Conservation (phyloP, 495 filamentous ascomycete species). For the Aspergillus coremiiformis region DNA sequence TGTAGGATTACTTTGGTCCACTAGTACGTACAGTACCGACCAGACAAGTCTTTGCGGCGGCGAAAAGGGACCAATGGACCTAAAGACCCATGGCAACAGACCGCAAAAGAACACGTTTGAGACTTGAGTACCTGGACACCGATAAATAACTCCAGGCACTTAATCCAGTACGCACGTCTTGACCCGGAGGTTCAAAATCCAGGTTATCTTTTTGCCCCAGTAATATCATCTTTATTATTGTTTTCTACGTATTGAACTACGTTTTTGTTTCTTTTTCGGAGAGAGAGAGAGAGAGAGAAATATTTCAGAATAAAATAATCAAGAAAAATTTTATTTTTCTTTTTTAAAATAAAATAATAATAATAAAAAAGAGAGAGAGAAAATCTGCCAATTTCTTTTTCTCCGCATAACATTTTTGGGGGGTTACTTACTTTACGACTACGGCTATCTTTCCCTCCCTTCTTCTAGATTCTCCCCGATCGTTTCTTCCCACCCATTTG, state of each 20-base stretch:
- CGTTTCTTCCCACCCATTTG: neutral
- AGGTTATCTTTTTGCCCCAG: neutral
- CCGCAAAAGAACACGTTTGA: conserved; percentile 2
- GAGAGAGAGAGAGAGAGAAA: no score
- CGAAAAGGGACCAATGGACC: conserved; percentile 7
- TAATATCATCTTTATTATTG: neutral
- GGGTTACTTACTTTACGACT: no score
- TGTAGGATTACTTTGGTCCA: conserved; percentile 6
- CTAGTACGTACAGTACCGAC: no score
- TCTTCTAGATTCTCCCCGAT: conserved; percentile 17
- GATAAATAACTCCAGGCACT: neutral
- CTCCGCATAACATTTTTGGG: neutral
- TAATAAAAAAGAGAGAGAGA: neutral
- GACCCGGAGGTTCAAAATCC: neutral
- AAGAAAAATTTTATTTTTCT: neutral
- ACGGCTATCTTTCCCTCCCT: conserved; percentile 8
- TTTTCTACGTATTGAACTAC: neutral
- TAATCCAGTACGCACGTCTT: neutral
- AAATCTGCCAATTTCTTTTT: conserved; percentile 1
- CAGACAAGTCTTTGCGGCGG: conserved; percentile 4
- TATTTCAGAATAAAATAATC: neutral
- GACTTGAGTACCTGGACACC: neutral
- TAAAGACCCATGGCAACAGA: neutral
- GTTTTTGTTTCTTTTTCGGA: no score
- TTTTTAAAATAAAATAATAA: neutral